A percentile compares a stretch with the other conserved stretches of the same genome.
Conservation (phyloP, 495 filamentous ascomycete species). For the Trypethelium eluteriae region DNA sequence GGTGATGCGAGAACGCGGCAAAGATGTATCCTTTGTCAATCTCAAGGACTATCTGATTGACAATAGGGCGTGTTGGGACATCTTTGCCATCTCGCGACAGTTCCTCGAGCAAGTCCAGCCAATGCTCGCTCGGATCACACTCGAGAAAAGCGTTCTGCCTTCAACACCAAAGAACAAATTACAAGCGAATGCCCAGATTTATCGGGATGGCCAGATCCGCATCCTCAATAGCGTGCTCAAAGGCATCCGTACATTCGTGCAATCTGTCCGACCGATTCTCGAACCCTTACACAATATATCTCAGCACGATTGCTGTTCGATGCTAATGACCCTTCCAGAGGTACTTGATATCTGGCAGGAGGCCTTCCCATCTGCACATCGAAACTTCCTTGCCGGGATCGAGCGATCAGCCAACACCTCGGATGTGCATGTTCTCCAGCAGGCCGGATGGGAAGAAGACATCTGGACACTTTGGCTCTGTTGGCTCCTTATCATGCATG, state of each 20-base stretch:
- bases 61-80: neutral
- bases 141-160: slow-evolving; percentile 14
- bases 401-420: slow-evolving; percentile 14
- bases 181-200: slow-evolving; percentile 28
- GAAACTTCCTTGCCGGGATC: slow-evolving; percentile 20
- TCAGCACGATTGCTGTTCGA: slow-evolving; percentile 9
- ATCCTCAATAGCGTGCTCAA: slow-evolving; percentile 22
- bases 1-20: slow-evolving; percentile 21
- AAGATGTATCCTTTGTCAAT: slow-evolving; percentile 1
- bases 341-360: slow-evolving; percentile 14
- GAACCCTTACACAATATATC: neutral
- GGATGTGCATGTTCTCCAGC: slow-evolving; percentile 16
- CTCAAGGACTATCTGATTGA: neutral
- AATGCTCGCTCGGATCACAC: slow-evolving; percentile 7
- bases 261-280: slow-evolving; percentile 14
- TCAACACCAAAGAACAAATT: slow-evolving; percentile 22
- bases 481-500: neutral
- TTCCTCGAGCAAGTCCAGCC: neutral
- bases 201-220: slow-evolving; percentile 26
- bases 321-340: slow-evolving; percentile 15
- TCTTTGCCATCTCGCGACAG: slow-evolving; percentile 1
- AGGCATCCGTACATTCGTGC: slow-evolving; percentile 20
- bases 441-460: slow-evolving; percentile 29
- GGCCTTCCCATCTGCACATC: neutral
- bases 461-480: slow-evolving; percentile 21